Percentiles rank a stretch among this genome's conserved stretches.
These are phyloP conservation scores for Brassica napus DNA, from an alignment of 345 rosid species.

Conservation along the genomic window DNA sequence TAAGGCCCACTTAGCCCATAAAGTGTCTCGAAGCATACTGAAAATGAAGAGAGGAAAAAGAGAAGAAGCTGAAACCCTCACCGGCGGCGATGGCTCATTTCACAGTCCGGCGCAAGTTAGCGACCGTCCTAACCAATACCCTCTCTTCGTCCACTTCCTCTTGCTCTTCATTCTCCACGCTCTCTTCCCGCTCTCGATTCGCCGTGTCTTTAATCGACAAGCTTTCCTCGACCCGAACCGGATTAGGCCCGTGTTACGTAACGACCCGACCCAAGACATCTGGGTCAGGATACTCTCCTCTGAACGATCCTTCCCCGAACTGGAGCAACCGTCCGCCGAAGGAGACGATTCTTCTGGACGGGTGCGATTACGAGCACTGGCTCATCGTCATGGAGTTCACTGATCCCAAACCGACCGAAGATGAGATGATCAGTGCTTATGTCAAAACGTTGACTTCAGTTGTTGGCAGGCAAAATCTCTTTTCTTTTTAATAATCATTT, in stretches of 20 bases:
- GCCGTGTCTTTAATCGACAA: slow-evolving; percentile 22
- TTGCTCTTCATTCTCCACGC: slow-evolving; percentile 34
- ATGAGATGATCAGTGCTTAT: slow-evolving; percentile 75
- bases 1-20: slow-evolving; percentile 27
- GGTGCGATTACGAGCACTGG: slow-evolving; percentile 97
- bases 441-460: slow-evolving; percentile 78
- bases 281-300: slow-evolving; percentile 78
- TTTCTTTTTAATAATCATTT: background rate
- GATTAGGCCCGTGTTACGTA: slow-evolving; percentile 36
- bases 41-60: background rate
- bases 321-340: slow-evolving; percentile 95
- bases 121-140: slow-evolving; percentile 45
- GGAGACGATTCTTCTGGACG: slow-evolving; percentile 88
- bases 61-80: slow-evolving; percentile 30
- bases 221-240: slow-evolving; percentile 31
- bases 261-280: slow-evolving; percentile 62
- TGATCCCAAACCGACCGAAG: slow-evolving; percentile 81
- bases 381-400: slow-evolving; percentile 89
- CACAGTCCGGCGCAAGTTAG: slow-evolving; percentile 55
- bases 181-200: slow-evolving; percentile 55
- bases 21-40: background rate
- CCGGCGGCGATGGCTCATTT: slow-evolving; percentile 58
- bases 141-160: slow-evolving; percentile 42
- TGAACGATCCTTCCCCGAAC: slow-evolving; percentile 90
- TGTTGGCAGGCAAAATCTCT: slow-evolving; percentile 57